Conservation (phyloP, 2,329 filamentous ascomycete species). For the Colletotrichum viniferum region DNA sequence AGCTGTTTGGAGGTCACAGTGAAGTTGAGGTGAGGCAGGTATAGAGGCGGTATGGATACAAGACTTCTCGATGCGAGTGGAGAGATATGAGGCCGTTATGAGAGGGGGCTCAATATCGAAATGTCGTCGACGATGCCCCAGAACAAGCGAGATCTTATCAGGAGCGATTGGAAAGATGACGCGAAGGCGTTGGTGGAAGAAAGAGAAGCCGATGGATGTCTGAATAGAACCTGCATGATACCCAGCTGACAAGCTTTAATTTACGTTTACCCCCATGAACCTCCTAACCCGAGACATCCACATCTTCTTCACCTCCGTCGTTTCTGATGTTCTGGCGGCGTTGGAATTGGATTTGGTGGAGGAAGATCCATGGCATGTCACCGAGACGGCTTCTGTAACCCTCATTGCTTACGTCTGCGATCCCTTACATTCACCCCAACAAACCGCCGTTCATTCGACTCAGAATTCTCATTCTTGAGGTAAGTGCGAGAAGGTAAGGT, state of each 20-base stretch:
- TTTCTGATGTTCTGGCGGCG: not conserved
- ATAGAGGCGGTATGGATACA: not conserved
- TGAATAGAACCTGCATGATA: not conserved
- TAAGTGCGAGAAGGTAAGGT: not conserved
- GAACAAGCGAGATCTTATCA: not conserved
- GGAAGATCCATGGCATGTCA: accelerated
- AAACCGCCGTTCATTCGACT: not conserved
- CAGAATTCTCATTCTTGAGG: not conserved
- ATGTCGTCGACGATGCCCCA: not conserved
- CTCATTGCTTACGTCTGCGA: not conserved
- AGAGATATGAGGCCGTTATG: not conserved
- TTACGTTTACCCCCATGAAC: not conserved
- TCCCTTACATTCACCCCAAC: not conserved
- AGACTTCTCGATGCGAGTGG: not conserved
- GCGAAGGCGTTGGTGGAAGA: not conserved
- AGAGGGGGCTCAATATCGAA: not conserved
- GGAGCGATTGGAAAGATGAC: not conserved
- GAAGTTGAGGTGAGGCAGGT: conserved; percentile 45
- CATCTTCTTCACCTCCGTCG: not conserved
- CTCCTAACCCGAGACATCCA: accelerated
- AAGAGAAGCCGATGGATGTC: not conserved
- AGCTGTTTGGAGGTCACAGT: conserved; percentile 57
- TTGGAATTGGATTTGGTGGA: not conserved
- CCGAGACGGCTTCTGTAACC: not conserved
- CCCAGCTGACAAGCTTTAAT: not conserved